Percentiles rank a stretch among this genome's conserved stretches.
These are phyloP conservation scores for Escallonia herrerae DNA, from an alignment of 129 eudicot species.

Conservation along the genomic window DNA sequence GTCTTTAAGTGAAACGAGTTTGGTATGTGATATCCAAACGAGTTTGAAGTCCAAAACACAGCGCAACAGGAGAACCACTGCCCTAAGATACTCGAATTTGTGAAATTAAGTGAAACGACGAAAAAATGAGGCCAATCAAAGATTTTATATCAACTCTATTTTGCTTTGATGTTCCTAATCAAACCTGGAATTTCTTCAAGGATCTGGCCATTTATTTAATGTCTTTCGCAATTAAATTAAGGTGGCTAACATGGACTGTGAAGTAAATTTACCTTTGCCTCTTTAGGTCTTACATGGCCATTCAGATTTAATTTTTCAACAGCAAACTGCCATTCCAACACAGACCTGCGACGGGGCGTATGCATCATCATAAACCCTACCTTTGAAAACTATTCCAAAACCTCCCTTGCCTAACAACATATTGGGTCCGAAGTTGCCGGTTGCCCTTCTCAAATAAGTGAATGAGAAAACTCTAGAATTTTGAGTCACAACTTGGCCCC, in stretches of 20 bases:
- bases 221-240: too few species aligned
- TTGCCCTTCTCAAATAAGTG: neutral
- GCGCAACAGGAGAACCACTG: too few species aligned
- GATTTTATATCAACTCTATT: too few species aligned
- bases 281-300: neutral
- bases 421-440: neutral
- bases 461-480: neutral
- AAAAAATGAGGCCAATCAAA: too few species aligned
- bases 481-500: neutral
- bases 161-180: too few species aligned
- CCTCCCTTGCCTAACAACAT: neutral
- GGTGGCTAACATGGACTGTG: neutral
- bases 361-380: neutral
- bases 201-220: too few species aligned
- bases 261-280: neutral
- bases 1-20: too few species aligned
- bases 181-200: too few species aligned
- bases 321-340: neutral
- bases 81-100: too few species aligned
- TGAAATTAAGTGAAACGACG: too few species aligned
- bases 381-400: constrained; percentile 4
- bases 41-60: too few species aligned
- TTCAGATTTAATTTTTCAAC: neutral
- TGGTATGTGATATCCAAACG: too few species aligned
- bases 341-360: neutral